Percentiles rank a stretch among this genome's conserved stretches.
phyloP scores from a whole-genome alignment of 345 rosid genomes.

The Iberis pinnata region DNA sequence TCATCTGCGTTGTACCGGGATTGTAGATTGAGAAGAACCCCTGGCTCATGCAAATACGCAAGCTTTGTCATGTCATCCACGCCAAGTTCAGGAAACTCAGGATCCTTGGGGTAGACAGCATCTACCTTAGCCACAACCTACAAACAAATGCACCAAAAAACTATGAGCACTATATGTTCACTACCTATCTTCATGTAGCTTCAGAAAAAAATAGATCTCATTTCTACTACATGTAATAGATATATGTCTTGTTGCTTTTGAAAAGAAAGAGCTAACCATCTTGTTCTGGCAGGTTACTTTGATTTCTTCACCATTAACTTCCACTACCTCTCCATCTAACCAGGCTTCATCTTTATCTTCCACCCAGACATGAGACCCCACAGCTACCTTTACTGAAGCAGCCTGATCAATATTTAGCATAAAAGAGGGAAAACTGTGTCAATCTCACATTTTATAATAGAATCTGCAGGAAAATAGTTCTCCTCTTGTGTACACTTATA shows the following conservation, averaged over 20 bases:
- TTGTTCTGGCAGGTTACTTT: slow-evolving; percentile 57
- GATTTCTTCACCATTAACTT: slow-evolving; percentile 47
- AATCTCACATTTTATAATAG: not conserved
- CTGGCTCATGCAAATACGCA: slow-evolving; percentile 95
- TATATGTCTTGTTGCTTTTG: not conserved
- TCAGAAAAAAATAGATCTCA: slow-evolving; percentile 1
- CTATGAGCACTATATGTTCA: not conserved
- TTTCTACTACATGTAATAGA: no score
- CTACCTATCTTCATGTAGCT: slow-evolving; percentile 12
- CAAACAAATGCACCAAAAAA: slow-evolving; percentile 6
- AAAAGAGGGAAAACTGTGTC: not conserved
- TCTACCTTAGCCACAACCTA: slow-evolving; percentile 65
- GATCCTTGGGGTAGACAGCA: slow-evolving; percentile 64
- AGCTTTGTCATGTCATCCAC: slow-evolving; percentile 97
- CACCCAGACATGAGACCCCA: slow-evolving; percentile 84
- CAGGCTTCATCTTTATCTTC: slow-evolving; percentile 79
- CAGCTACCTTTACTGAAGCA: slow-evolving; percentile 40
- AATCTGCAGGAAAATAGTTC: not conserved
- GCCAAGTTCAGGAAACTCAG: slow-evolving; percentile 79
- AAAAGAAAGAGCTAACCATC: slow-evolving; percentile 40
- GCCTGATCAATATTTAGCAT: slow-evolving; percentile 35
- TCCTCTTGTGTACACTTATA: no score
- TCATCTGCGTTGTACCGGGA: slow-evolving; percentile 68
- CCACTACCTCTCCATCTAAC: slow-evolving; percentile 82
- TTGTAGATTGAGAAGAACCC: slow-evolving; percentile 75